These are phyloP conservation scores for Sphaerulina vaccinii DNA, from an alignment of 2,329 filamentous ascomycete species.

Conservation along the genomic window DNA sequence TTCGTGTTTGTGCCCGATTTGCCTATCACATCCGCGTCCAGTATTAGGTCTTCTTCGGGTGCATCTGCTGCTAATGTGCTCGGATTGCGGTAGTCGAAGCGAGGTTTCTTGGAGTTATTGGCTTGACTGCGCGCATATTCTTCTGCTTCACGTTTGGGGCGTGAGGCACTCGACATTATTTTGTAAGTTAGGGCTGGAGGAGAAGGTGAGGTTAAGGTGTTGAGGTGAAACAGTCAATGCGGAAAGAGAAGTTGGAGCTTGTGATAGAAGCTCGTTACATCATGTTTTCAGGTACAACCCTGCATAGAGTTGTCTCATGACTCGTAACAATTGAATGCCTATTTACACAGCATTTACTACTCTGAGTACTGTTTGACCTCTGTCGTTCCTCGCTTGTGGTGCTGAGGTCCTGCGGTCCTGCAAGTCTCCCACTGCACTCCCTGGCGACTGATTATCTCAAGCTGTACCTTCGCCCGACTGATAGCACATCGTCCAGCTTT, in stretches of 20 bases:
- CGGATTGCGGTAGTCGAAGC: constrained; percentile 92
- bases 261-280: not conserved
- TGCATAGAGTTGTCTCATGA: not conserved
- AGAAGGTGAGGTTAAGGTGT: not conserved
- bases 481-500: too few relatives aligned
- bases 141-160: constrained; percentile 81
- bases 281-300: not conserved
- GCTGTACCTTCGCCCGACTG: too few relatives aligned
- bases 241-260: not conserved
- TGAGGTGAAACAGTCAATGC: not conserved
- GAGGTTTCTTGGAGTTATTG: constrained; percentile 78
- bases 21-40: constrained; percentile 92
- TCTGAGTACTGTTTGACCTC: too few relatives aligned
- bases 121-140: constrained; percentile 71
- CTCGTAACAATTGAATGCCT: too few relatives aligned
- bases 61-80: constrained; percentile 85
- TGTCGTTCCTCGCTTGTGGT: too few relatives aligned
- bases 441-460: too few relatives aligned
- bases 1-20: constrained; percentile 70
- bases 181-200: not conserved
- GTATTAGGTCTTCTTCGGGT: constrained; percentile 64
- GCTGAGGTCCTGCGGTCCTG: too few relatives aligned
- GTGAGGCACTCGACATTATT: constrained; percentile 50
- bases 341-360: too few relatives aligned
- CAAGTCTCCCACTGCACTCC: too few relatives aligned